Evolutionary conservation across 139 green algal species (phyloP).

Genomic region (Coelastrella sp.): DNA sequence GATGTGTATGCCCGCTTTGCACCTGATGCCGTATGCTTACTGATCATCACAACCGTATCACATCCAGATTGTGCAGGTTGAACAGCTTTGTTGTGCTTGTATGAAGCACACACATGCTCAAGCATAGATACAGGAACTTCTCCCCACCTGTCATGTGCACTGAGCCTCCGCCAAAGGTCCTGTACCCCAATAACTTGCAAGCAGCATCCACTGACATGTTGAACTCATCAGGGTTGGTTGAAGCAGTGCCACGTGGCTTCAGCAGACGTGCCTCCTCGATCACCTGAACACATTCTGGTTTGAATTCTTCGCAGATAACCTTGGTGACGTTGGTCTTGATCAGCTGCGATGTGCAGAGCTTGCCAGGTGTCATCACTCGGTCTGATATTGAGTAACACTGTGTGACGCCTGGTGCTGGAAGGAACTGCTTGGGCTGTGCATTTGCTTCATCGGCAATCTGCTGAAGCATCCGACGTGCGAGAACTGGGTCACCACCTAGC

Average conservation of each 20-base stretch:
- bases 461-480: slow-evolving; percentile 3
- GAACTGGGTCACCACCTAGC: not conserved
- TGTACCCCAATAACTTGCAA: slow-evolving; percentile 37
- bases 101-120: too few species aligned
- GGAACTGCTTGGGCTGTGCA: not conserved
- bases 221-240: slow-evolving; percentile 23
- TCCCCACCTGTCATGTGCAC: slow-evolving; percentile 18
- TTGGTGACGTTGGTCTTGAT: not conserved
- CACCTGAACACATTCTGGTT: slow-evolving; percentile 1
- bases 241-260: not conserved
- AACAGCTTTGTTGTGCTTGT: too few species aligned
- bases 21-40: too few species aligned
- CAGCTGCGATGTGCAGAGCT: slow-evolving; percentile 18
- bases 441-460: not conserved
- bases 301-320: slow-evolving; percentile 29
- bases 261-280: not conserved
- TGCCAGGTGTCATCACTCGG: slow-evolving; percentile 3
- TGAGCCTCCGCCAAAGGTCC: slow-evolving; percentile 1
- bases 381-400: slow-evolving; percentile 13
- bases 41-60: too few species aligned
- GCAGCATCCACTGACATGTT: slow-evolving; percentile 1
- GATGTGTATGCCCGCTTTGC: too few species aligned
- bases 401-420: not conserved
- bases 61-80: too few species aligned
- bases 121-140: too few species aligned